These are phyloP conservation scores for Colletotrichum endophyticum DNA, from an alignment of 2,329 filamentous ascomycete genomes.

Conservation along the genomic window DNA sequence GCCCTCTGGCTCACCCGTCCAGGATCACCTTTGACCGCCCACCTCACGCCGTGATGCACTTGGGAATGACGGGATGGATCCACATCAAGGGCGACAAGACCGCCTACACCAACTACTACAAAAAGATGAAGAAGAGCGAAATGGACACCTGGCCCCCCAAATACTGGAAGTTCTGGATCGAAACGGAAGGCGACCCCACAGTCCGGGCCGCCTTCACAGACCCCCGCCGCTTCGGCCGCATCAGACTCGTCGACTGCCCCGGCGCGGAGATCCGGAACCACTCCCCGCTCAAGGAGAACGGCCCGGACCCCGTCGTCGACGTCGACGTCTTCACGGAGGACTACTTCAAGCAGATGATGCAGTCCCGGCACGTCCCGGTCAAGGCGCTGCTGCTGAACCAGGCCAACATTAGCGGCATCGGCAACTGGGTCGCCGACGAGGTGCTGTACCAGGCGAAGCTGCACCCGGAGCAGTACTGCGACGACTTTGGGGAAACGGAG, in stretches of 20 bases:
- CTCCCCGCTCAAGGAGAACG: constrained; percentile 86
- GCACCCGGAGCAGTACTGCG: constrained; percentile 92
- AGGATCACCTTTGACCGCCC: constrained; percentile 68
- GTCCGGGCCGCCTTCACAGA: constrained; percentile 83
- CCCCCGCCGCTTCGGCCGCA: constrained; percentile 75
- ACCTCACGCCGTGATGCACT: constrained; percentile 89
- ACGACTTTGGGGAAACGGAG: constrained; percentile 77
- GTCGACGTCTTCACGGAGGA: constrained; percentile 75
- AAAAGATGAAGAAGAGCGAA: constrained; percentile 66
- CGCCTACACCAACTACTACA: constrained; percentile 83
- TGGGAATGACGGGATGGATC: constrained; percentile 86
- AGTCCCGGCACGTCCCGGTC: constrained; percentile 80
- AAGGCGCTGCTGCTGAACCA: constrained; percentile 92
- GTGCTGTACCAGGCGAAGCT: constrained; percentile 87
- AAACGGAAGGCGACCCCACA: constrained; percentile 59
- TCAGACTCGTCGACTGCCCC: constrained; percentile 82
- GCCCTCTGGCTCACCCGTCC: neutral
- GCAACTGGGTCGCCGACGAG: constrained; percentile 98
- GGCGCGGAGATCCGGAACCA: constrained; percentile 76
- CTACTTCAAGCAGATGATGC: constrained; percentile 76
- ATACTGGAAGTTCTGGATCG: constrained; percentile 85
- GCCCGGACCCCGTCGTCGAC: constrained; percentile 90
- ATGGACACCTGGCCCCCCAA: constrained; percentile 81
- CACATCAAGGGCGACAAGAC: constrained; percentile 82
- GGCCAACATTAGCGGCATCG: constrained; percentile 86